Evolutionary conservation across 2,329 filamentous ascomycete species (phyloP), one percentile per base, ranked within the genome.

Genomic region (Metarhizium rileyi): DNA sequence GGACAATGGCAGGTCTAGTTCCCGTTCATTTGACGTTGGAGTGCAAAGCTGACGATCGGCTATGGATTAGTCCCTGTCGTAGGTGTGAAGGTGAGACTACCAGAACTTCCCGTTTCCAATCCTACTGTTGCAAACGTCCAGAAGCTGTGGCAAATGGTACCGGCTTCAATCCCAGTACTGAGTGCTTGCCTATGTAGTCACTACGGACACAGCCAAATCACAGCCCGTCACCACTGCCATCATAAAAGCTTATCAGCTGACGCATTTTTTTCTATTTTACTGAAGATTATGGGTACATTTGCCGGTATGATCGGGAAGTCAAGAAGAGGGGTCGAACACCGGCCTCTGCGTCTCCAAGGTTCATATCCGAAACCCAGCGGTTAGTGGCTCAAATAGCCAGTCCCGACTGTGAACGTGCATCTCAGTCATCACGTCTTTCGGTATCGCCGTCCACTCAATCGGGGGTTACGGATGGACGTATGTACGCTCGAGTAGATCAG

Each of bases 1-100:
- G 71, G 71, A 20, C 60, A 67, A 40, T 72, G 66, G 70, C 72
- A 53, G 64, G 67, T 58, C 18, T 12, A 28, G 14, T 14, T 14
- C 10, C 18, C 14, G 3, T 42, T 18, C 2, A n/a, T 20, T 33
- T 26, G 27, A 26, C 10, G n/a, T 23, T 12, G n/a, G 12, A 26
- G 14, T n/a, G 26, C 3, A 5, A 16, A 22, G 44, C 43, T 49
- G 12, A 50, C 27, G 18, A 9, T 10, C 8, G 43, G 26, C 42
- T 9, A 22, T 43, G 44, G 28, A 25, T 10, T 18, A 57, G 57
- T 40, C 57, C 55, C 16, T 66, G 66, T 54, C 61, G 64, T 40
- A 65, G 66, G 25, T 69, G 66, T 49, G 54, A 65, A 61, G 66
- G 65, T 66, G 55, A 53, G 64, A 42, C 9, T 42, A 22, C 20